phyloP scores from a whole-genome alignment of 306 rosid species.

The Sicyos edulis region DNA sequence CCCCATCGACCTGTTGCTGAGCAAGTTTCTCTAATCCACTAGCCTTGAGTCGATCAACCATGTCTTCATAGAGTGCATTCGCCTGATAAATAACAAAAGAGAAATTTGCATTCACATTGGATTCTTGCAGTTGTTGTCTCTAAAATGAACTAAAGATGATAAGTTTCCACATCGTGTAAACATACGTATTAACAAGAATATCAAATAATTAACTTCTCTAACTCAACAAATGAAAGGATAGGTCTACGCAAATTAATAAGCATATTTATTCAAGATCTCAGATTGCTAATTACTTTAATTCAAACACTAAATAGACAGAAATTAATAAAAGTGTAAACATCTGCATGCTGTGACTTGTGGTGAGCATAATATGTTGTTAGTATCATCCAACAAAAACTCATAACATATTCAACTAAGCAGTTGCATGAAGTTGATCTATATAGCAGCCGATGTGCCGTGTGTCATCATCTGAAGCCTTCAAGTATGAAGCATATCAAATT shows the following conservation, averaged over 20 bases:
- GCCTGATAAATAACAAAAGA: conserved; percentile 43
- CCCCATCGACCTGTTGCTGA: conserved; percentile 91
- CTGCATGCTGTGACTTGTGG: not conserved
- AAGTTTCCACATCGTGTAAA: not conserved
- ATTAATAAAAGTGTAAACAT: not conserved
- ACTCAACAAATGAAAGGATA: not conserved
- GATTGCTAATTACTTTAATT: not conserved
- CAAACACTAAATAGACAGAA: not conserved
- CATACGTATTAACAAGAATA: not conserved
- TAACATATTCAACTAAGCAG: not conserved
- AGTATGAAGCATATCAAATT: not conserved
- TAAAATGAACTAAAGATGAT: not conserved
- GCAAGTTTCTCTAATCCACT: conserved; percentile 90
- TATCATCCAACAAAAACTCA: not conserved
- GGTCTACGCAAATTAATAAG: not conserved
- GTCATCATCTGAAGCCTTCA: not conserved
- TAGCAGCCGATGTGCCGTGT: not conserved
- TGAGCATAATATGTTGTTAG: not conserved
- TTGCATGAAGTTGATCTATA: not conserved
- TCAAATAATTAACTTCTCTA: not conserved
- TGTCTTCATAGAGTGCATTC: conserved; percentile 85
- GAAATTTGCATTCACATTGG: conserved; percentile 13
- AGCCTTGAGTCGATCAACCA: conserved; percentile 62
- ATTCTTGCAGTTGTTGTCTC: not conserved
- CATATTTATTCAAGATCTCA: not conserved